phyloP scores from a whole-genome alignment of 352 stramenopile genomes.

The Aphanomyces invadans region DNA sequence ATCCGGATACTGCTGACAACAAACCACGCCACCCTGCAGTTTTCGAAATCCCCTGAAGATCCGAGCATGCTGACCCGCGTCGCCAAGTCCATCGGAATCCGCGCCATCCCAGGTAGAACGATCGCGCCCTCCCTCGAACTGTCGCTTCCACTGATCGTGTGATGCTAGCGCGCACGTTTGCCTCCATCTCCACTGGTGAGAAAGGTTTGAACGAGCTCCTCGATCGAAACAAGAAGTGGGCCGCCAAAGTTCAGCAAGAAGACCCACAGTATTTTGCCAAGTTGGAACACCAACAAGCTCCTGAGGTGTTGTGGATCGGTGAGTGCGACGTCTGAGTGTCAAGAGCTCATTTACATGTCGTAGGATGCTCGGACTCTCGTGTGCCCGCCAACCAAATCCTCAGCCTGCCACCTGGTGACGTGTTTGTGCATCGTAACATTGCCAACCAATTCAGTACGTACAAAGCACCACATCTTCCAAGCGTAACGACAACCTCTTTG shows the following conservation, averaged over 20 bases:
- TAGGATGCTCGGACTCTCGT: constrained; percentile 43
- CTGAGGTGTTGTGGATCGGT: constrained; percentile 52
- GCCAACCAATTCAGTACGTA: constrained; percentile 30
- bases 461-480: constrained; percentile 35
- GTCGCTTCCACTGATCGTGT: neutral
- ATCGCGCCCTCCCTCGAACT: neutral
- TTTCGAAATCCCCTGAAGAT: no score
- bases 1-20: no score
- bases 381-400: constrained; percentile 50
- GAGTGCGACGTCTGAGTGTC: neutral
- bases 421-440: constrained; percentile 64
- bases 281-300: constrained; percentile 30
- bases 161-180: constrained; percentile 7
- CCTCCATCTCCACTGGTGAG: neutral
- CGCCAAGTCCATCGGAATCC: neutral
- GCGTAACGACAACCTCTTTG: constrained; percentile 23
- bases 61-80: no score
- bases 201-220: neutral
- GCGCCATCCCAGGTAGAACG: neutral
- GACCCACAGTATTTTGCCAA: constrained; percentile 24
- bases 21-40: no score
- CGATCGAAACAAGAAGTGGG: constrained; percentile 10
- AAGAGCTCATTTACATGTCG: neutral
- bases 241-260: neutral
- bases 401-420: constrained; percentile 38